phyloP scores from a whole-genome alignment of 352 stramenopile species.

The Globisporangium cylindrosporum region DNA sequence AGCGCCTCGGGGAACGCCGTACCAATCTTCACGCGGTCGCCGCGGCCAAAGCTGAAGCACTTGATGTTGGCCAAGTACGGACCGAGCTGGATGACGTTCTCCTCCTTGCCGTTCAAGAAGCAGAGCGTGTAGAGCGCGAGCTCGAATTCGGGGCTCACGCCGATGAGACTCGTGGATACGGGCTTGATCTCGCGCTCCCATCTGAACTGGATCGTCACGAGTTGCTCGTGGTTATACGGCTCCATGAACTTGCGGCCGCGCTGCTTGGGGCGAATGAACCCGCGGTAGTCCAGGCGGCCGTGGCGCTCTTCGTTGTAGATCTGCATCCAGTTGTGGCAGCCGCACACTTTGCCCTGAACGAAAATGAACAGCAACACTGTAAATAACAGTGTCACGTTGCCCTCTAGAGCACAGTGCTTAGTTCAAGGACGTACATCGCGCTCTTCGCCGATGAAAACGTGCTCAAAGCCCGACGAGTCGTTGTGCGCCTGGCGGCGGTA shows the following conservation, averaged over 20 bases:
- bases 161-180: constrained; percentile 92
- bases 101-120: constrained; percentile 89
- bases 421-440: constrained; percentile 70
- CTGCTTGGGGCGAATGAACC: constrained; percentile 90
- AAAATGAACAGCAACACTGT: neutral
- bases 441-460: constrained; percentile 96
- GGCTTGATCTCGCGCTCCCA: constrained; percentile 89
- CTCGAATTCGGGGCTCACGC: constrained; percentile 95
- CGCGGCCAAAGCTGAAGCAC: constrained; percentile 81
- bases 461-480: constrained; percentile 95
- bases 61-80: constrained; percentile 89
- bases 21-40: constrained; percentile 74
- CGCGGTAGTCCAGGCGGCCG: constrained; percentile 91
- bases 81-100: constrained; percentile 84
- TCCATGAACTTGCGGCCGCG: constrained; percentile 64
- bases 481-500: constrained; percentile 87
- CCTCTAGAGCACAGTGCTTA: neutral
- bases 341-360: constrained; percentile 77
- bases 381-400: neutral
- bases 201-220: constrained; percentile 94
- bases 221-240: constrained; percentile 86
- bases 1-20: constrained; percentile 77
- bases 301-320: constrained; percentile 95
- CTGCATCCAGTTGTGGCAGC: constrained; percentile 97
- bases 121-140: constrained; percentile 96